Conservation (phyloP, 202 grass and related monocot species). For the Zizania palustris region DNA sequence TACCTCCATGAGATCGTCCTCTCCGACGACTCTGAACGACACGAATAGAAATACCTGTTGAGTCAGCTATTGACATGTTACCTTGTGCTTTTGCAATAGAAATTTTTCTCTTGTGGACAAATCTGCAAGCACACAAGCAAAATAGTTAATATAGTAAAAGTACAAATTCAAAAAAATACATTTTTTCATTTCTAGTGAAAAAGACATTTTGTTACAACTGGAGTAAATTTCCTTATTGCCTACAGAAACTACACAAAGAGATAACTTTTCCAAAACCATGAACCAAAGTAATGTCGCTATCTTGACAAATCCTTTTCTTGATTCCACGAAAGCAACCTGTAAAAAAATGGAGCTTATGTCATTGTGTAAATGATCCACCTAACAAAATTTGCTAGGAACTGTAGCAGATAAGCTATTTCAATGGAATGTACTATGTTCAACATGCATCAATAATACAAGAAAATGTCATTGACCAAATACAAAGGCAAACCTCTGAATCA, state of each 20-base stretch:
- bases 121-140: too few species aligned
- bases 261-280: background rate
- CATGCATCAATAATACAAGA: background rate
- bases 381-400: background rate
- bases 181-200: too few species aligned
- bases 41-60: too few species aligned
- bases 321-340: slow-evolving; percentile 93
- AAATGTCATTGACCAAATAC: background rate
- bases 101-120: too few species aligned
- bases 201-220: too few species aligned
- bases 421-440: background rate
- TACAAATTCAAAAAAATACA: too few species aligned
- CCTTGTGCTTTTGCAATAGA: too few species aligned
- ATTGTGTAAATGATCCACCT: background rate
- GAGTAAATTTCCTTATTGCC: background rate
- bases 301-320: slow-evolving; percentile 89
- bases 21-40: slow-evolving; percentile 69
- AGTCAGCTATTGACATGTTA: too few species aligned
- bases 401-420: background rate
- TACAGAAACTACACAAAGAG: background rate
- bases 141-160: too few species aligned
- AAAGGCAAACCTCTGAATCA: slow-evolving; percentile 66
- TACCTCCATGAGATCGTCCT: slow-evolving; percentile 65
- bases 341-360: background rate
- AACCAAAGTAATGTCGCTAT: slow-evolving; percentile 31